Evolutionary conservation across 257 asterid species (phyloP).

Genomic region (Agastache rugosa): DNA sequence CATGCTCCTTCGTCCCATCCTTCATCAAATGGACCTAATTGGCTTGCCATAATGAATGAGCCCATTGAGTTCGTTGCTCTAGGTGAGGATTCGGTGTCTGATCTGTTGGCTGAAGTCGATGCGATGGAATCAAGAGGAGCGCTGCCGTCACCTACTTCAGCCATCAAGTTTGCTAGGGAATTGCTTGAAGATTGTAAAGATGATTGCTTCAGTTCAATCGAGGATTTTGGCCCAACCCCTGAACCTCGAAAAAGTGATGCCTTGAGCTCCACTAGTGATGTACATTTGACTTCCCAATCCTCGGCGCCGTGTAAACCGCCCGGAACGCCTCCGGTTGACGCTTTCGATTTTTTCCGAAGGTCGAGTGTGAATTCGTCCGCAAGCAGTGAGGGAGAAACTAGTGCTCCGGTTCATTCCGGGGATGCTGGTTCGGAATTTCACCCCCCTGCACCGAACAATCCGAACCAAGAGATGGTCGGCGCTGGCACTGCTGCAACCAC

Average conservation of each 20-base stretch:
- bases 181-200: slow-evolving; percentile 53
- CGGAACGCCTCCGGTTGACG: slow-evolving; percentile 43
- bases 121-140: slow-evolving; percentile 67
- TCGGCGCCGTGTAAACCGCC: slow-evolving; percentile 33
- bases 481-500: slow-evolving; percentile 40
- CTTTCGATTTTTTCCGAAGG: slow-evolving; percentile 53
- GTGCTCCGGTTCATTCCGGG: slow-evolving; percentile 42
- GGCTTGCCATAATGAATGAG: slow-evolving; percentile 61
- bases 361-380: slow-evolving; percentile 65
- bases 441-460: slow-evolving; percentile 44
- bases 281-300: slow-evolving; percentile 39
- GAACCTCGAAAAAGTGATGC: slow-evolving; percentile 54
- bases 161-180: slow-evolving; percentile 53
- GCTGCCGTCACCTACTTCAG: slow-evolving; percentile 54
- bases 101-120: slow-evolving; percentile 73
- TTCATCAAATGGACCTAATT: slow-evolving; percentile 45
- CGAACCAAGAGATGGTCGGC: slow-evolving; percentile 50
- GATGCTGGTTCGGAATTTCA: slow-evolving; percentile 55
- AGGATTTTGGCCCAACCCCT: slow-evolving; percentile 44
- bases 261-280: slow-evolving; percentile 53
- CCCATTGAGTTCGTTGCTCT: slow-evolving; percentile 73
- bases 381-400: slow-evolving; percentile 76
- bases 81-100: slow-evolving; percentile 79
- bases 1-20: slow-evolving; percentile 46
- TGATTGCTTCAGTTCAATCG: slow-evolving; percentile 58